phyloP scores from a whole-genome alignment of 192 early-diverging fungal genomes.

The Coemansia aciculifera region DNA sequence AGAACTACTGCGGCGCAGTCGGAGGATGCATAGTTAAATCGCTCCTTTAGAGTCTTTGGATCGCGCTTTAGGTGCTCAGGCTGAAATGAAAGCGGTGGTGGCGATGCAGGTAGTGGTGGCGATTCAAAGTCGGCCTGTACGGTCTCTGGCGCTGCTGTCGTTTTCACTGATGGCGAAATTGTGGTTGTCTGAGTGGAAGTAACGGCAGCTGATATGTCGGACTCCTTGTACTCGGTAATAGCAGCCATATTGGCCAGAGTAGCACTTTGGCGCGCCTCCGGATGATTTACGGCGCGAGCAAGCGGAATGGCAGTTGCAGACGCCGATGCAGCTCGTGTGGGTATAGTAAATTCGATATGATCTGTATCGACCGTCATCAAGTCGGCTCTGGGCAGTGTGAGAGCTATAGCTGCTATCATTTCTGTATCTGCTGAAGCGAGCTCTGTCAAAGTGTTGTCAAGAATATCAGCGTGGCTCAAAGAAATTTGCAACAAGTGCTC shows the following conservation, averaged over 20 bases:
- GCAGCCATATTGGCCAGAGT: not conserved
- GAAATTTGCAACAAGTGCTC: not conserved
- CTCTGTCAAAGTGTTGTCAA: not conserved
- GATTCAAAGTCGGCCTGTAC: not conserved
- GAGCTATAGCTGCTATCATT: not conserved
- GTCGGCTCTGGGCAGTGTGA: not conserved
- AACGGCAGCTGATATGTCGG: not conserved
- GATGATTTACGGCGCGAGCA: not conserved
- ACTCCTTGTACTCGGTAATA: not conserved
- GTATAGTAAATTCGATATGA: not conserved
- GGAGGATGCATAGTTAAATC: constrained; percentile 94
- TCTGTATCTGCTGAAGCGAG: not conserved
- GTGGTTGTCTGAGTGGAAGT: not conserved
- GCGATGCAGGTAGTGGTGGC: not conserved
- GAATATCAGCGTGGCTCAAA: not conserved
- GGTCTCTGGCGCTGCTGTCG: not conserved
- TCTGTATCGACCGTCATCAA: constrained; percentile 1
- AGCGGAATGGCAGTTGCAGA: not conserved
- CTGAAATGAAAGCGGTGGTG: not conserved
- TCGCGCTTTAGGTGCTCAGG: constrained; percentile 18
- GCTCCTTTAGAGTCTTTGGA: constrained; percentile 69
- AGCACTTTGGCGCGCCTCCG: not conserved
- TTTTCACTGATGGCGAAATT: not conserved
- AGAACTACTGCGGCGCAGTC: constrained; percentile 92
- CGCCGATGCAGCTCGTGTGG: not conserved